Conservation (phyloP, 192 early-diverging fungal species). For the Coemansia sp. region DNA sequence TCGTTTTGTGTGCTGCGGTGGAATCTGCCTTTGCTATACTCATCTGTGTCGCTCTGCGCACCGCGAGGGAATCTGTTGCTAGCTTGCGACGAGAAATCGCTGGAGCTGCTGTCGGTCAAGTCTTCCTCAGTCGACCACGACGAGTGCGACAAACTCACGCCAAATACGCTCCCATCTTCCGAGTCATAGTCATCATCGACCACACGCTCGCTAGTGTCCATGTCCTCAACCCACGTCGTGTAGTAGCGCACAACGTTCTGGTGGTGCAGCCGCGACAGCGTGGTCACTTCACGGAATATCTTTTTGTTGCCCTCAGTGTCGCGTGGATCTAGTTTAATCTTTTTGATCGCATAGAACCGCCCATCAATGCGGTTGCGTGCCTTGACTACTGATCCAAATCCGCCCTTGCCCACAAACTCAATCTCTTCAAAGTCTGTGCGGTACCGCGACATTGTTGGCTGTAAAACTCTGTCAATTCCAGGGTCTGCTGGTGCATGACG, state of each 20-base stretch:
- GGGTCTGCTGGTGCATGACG: no score
- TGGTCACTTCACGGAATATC: conserved; percentile 90
- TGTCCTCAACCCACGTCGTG: conserved; percentile 85
- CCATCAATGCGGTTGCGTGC: conserved; percentile 86
- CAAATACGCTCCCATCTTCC: not conserved
- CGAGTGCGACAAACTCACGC: conserved; percentile 3
- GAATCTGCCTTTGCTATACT: not conserved
- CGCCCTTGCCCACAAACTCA: conserved; percentile 79
- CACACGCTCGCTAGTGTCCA: conserved; percentile 10
- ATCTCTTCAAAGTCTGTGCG: conserved; percentile 82
- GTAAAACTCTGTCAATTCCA: not conserved
- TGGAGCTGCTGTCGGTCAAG: conserved; percentile 4
- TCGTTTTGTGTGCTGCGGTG: not conserved
- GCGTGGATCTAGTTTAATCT: conserved; percentile 66
- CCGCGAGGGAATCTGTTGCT: not conserved
- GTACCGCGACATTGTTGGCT: conserved; percentile 58
- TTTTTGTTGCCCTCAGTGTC: conserved; percentile 54
- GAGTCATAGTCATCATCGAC: not conserved
- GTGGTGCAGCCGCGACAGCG: conserved; percentile 81
- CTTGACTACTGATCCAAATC: conserved; percentile 84
- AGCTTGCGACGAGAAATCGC: conserved; percentile 1
- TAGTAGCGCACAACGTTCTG: conserved; percentile 93
- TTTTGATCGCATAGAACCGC: conserved; percentile 89
- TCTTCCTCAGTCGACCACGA: conserved; percentile 11
- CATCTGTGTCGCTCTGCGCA: not conserved